phyloP scores from a whole-genome alignment of 768 basidiomycete species.

The Hydnomerulius pinastri region DNA sequence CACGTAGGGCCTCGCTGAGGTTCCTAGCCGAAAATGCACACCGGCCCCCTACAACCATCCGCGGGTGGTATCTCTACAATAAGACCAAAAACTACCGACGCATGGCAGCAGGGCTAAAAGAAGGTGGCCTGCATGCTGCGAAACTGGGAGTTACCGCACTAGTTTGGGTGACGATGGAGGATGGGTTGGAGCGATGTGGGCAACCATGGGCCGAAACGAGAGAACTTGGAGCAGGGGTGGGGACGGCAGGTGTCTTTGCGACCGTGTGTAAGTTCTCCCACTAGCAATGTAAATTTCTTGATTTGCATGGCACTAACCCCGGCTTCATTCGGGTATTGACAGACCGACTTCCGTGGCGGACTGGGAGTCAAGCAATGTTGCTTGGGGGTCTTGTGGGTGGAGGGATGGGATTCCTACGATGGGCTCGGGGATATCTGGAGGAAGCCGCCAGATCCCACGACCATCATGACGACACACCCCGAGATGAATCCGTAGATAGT shows the following conservation, averaged over 20 bases:
- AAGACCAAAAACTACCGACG: conserved; percentile 94
- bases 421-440: conserved; percentile 34
- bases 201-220: conserved; percentile 42
- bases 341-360: conserved; percentile 63
- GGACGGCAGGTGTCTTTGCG: conserved; percentile 61
- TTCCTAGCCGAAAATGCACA: conserved; percentile 95
- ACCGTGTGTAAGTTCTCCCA: conserved; percentile 47
- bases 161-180: conserved; percentile 53
- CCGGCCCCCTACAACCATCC: conserved; percentile 77
- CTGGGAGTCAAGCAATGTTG: conserved; percentile 45
- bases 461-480: conserved; percentile 1
- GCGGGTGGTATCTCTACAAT: conserved; percentile 95
- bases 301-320: not conserved
- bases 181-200: conserved; percentile 40
- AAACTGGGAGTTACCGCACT: conserved; percentile 50
- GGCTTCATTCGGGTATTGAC: conserved; percentile 1
- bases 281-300: conserved; percentile 1
- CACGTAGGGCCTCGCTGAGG: conserved; percentile 67
- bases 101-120: conserved; percentile 69
- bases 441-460: conserved; percentile 18
- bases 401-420: conserved; percentile 49
- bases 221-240: conserved; percentile 64
- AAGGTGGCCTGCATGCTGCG: conserved; percentile 58
- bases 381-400: conserved; percentile 63
- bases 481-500: not conserved